These are phyloP conservation scores for Lodderomyces jiufengensis DNA, from an alignment of 1,139 yeast genomes.

Conservation along the genomic window DNA sequence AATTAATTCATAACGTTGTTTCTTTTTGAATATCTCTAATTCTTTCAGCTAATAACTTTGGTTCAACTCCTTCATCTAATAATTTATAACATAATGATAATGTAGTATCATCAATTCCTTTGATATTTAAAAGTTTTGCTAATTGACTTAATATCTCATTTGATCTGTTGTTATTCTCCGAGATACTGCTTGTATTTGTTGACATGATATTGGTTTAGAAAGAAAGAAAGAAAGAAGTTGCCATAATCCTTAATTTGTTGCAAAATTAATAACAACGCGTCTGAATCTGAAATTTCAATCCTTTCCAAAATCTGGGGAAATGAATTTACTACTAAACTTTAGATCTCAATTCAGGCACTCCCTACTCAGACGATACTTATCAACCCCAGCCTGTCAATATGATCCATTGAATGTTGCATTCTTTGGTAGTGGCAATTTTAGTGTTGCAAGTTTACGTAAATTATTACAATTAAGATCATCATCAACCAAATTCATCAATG, in stretches of 20 bases:
- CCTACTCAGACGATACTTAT: no score
- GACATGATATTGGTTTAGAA: constrained; percentile 1
- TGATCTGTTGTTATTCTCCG: background rate
- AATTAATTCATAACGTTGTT: constrained; percentile 20
- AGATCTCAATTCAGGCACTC: no score
- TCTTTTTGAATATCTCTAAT: constrained; percentile 27
- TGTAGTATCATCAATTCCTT: constrained; percentile 27
- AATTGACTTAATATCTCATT: constrained; percentile 21
- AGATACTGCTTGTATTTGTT: no score
- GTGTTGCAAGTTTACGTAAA: constrained; percentile 53
- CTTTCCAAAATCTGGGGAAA: no score
- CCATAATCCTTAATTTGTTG: background rate
- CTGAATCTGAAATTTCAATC: no score
- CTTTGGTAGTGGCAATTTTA: constrained; percentile 81
- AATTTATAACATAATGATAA: constrained; percentile 34
- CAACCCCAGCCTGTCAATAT: constrained; percentile 1
- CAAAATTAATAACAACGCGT: no score
- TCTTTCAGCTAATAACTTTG: constrained; percentile 26
- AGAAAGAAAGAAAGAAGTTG: background rate
- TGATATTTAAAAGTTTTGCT: constrained; percentile 24
- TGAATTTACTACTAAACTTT: no score
- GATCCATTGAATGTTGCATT: constrained; percentile 44
- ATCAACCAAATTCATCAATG: constrained; percentile 29
- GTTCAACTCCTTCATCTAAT: constrained; percentile 39
- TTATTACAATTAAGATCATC: constrained; percentile 34